A percentile compares a stretch with the other conserved stretches of the same genome.
Evolutionary conservation across 2,329 filamentous ascomycete species (phyloP).

Genomic region (Aureobasidium sp.): DNA sequence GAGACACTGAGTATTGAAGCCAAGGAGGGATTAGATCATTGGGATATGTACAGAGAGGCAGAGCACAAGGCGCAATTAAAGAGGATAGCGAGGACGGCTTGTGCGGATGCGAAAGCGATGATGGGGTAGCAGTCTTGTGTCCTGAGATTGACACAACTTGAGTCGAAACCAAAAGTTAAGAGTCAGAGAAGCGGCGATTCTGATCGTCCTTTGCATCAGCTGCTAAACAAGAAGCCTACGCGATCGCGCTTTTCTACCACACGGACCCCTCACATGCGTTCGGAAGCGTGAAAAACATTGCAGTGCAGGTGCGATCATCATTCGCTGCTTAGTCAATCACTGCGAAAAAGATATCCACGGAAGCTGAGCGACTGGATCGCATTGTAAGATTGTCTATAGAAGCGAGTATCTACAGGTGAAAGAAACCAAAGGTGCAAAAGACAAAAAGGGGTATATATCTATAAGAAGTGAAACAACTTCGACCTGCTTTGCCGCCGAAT

Average conservation of each 20-base stretch:
- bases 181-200: not conserved
- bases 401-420: no score
- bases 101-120: constrained; percentile 54
- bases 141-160: not conserved
- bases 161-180: not conserved
- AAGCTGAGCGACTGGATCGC: no score
- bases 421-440: not conserved
- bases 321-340: no score
- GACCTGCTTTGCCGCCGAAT: not conserved
- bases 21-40: constrained; percentile 76
- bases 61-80: constrained; percentile 81
- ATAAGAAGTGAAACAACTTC: not conserved
- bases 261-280: not conserved
- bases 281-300: not conserved
- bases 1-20: constrained; percentile 89
- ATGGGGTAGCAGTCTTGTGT: not conserved
- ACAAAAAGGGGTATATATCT: not conserved
- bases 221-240: not conserved
- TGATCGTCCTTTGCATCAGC: not conserved
- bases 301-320: no score
- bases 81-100: constrained; percentile 72
- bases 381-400: no score
- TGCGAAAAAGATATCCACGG: no score
- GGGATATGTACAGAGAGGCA: constrained; percentile 80
- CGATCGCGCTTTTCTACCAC: not conserved